Evolutionary conservation across 192 early-diverging fungal genomes (phyloP), one percentile per base, ranked within the genome.

Genomic region (Chytriomyces confervae): DNA sequence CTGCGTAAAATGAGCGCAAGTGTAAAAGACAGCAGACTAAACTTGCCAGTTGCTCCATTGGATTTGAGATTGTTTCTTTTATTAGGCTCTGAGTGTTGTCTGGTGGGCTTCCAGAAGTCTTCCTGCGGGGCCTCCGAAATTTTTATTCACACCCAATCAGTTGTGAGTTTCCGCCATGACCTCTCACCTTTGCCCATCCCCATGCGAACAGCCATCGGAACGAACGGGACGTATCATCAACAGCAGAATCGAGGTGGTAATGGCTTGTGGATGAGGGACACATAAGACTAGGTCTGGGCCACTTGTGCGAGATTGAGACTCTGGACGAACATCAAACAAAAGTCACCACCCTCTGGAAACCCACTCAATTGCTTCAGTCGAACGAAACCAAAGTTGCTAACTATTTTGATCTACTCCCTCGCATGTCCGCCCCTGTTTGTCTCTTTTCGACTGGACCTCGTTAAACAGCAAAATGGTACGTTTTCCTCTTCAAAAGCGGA

Each of bases 391-490:
- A 1, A n/a, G 16, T 61, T 4, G 57, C 57, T 61, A 18, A n/a
- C 16, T 1, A 18, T 61, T 18, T 23, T 18, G 16, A 61, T 61
- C 16, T 61, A 4, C 23, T 61, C 23, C 2, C 2, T 18, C 2
- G 23, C 57, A 61, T 61, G 16, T 18, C 57, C 16, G 57, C 23
- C 0, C 23, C 23, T 61, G 2, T 61, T 61, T 1, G 18, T 18
- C 23, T 18, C 57, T 61, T 61, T 18, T 61, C 18, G 57, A 61
- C 18, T 23, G 16, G 23, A 61, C 57, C 16, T 18, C 57, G 23
- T 1, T 61, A n/a, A 18, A 61, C 57, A 61, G 57, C 16, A 61
- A 61, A 61, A 61, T 61, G 57, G 57, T 61, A n/a, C 57, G 57
- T 61, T 61, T 23, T 61, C 18, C 57, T 23, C 16, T 61, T 61